Percentiles rank a stretch among this genome's conserved stretches.
Evolutionary conservation across 2,329 filamentous ascomycete species (phyloP).

Genomic region (Clathrospora elynae): DNA sequence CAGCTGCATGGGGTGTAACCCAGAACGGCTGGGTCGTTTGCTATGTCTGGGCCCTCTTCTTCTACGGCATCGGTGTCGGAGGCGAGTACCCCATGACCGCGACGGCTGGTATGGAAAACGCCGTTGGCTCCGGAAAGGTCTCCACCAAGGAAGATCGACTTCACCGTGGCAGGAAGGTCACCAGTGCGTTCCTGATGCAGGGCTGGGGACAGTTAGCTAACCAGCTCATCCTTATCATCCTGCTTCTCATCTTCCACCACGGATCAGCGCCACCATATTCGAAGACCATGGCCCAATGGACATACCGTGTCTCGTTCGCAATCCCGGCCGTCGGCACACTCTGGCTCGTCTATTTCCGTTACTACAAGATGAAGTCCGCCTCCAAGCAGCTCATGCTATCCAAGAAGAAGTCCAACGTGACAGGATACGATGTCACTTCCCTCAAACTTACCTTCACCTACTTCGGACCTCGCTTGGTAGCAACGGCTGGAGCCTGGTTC

Average conservation of each 20-base stretch:
- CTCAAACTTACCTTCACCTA: conserved; percentile 77
- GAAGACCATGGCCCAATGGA: conserved; percentile 78
- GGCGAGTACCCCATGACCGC: conserved; percentile 97
- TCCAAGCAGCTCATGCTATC: conserved; percentile 79
- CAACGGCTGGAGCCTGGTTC: conserved; percentile 89
- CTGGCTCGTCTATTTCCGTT: conserved; percentile 95
- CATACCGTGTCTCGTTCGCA: conserved; percentile 90
- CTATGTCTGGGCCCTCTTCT: conserved; percentile 93
- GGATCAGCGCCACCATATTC: conserved; percentile 77
- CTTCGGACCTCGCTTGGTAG: conserved; percentile 84
- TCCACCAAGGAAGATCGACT: conserved; percentile 92
- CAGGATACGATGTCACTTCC: conserved; percentile 88
- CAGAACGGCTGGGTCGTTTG: conserved; percentile 96
- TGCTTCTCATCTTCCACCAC: conserved; percentile 87
- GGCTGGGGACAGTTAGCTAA: conserved; percentile 97
- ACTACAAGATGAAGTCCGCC: conserved; percentile 89
- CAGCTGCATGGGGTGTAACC: conserved; percentile 83
- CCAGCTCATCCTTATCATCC: conserved; percentile 84
- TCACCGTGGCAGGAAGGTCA: conserved; percentile 94
- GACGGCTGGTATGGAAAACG: conserved; percentile 91
- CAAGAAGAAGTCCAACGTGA: conserved; percentile 86
- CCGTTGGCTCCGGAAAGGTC: conserved; percentile 80
- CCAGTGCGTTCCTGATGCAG: conserved; percentile 96
- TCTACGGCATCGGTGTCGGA: conserved; percentile 76
- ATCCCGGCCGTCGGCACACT: conserved; percentile 88